phyloP scores from a whole-genome alignment of 805 yeast genomes.

The Saturnispora ahearnii region DNA sequence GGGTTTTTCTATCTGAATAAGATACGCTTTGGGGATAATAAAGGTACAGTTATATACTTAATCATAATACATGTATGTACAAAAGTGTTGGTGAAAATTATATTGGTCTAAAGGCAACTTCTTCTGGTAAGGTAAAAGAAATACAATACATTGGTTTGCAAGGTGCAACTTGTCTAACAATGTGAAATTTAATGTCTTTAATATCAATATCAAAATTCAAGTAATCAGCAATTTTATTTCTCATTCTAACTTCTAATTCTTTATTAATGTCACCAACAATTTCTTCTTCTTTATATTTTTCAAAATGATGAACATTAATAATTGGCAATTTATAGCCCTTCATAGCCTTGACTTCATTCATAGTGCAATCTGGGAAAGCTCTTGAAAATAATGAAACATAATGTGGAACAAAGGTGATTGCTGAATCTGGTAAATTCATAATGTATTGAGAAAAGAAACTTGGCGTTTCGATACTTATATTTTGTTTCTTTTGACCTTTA shows the following conservation, averaged over 20 bases:
- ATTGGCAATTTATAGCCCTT: constrained; percentile 56
- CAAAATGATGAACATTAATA: constrained; percentile 87
- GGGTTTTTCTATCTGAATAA: too few species aligned
- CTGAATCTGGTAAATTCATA: constrained; percentile 94
- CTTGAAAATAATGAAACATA: constrained; percentile 61
- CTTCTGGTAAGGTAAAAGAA: constrained; percentile 61
- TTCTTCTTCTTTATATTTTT: constrained; percentile 71
- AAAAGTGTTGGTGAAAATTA: neutral
- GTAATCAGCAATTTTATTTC: constrained; percentile 39
- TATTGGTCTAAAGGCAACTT: constrained; percentile 41
- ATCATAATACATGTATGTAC: neutral
- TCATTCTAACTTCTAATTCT: constrained; percentile 61
- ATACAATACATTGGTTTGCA: constrained; percentile 95
- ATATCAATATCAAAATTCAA: constrained; percentile 41
- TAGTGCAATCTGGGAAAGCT: constrained; percentile 30
- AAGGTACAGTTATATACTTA: neutral
- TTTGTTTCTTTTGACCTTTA: constrained; percentile 9
- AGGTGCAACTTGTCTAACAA: constrained; percentile 92
- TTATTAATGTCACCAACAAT: constrained; percentile 55
- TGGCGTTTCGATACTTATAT: constrained; percentile 36
- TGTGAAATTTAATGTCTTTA: constrained; percentile 52
- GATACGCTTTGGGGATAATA: neutral
- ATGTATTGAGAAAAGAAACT: constrained; percentile 60
- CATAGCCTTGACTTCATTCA: constrained; percentile 26
- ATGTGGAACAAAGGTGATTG: constrained; percentile 71